Percentiles rank a stretch among this genome's conserved stretches.
Conservation (phyloP, 805 yeast species). For the Wickerhamiella bombiphila region DNA sequence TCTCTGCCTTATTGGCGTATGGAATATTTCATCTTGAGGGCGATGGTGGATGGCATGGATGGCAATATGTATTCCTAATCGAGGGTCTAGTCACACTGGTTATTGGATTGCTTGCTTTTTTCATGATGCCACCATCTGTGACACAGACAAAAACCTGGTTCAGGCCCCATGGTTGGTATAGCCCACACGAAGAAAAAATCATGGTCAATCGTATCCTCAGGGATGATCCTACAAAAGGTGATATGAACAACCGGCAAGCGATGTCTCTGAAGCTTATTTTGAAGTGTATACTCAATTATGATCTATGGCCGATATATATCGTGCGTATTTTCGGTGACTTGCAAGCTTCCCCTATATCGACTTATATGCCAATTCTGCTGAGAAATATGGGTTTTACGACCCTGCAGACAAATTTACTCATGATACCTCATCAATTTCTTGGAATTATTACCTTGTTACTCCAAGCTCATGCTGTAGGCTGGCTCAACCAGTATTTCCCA, state of each 20-base stretch:
- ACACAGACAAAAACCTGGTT: conserved; percentile 34
- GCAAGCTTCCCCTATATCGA: conserved; percentile 22
- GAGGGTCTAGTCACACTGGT: conserved; percentile 37
- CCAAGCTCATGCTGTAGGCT: not conserved
- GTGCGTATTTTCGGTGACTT: conserved; percentile 29
- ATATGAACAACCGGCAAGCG: conserved; percentile 46
- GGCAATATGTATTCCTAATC: conserved; percentile 37
- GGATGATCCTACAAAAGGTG: conserved; percentile 49
- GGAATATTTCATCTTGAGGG: conserved; percentile 36
- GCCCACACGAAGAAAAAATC: conserved; percentile 39
- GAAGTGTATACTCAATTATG: conserved; percentile 32
- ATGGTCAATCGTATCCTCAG: conserved; percentile 42
- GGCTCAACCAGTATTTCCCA: conserved; percentile 2
- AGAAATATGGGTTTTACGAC: conserved; percentile 35
- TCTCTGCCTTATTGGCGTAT: conserved; percentile 27
- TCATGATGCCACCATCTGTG: conserved; percentile 38
- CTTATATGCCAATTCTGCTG: conserved; percentile 36
- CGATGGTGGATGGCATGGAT: conserved; percentile 26
- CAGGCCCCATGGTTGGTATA: conserved; percentile 36
- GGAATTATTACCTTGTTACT: not conserved
- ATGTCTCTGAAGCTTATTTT: conserved; percentile 28
- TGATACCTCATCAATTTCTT: not conserved
- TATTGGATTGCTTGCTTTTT: conserved; percentile 32
- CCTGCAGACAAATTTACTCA: conserved; percentile 33
- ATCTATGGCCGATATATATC: conserved; percentile 39